Conservation (phyloP, 2,329 filamentous ascomycete species). For the Curvularia spicifera region DNA sequence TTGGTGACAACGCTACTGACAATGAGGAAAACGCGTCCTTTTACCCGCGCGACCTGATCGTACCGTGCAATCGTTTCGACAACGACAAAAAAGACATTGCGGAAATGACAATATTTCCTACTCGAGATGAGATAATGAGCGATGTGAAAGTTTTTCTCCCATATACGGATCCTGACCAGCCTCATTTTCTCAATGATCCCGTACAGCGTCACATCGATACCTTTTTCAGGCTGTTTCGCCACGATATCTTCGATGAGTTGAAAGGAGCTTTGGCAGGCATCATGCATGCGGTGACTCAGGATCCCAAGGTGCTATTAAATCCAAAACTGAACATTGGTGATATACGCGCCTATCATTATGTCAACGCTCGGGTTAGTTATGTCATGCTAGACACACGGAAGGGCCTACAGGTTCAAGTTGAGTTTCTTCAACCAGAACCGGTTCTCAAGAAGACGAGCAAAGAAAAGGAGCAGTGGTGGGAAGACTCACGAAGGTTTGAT, state of each 20-base stretch:
- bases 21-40: conserved; percentile 10
- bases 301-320: conserved; percentile 8
- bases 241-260: conserved; percentile 44
- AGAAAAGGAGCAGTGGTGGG: conserved; percentile 39
- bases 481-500: conserved; percentile 34
- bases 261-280: conserved; percentile 32
- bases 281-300: conserved; percentile 23
- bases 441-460: conserved; percentile 18
- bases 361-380: conserved; percentile 25
- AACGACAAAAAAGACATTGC: conserved; percentile 45
- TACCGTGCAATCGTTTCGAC: conserved; percentile 37
- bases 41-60: conserved; percentile 33
- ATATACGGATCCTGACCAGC: conserved; percentile 34
- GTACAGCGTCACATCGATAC: conserved; percentile 44
- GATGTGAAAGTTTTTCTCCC: conserved; percentile 49
- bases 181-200: conserved; percentile 33
- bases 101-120: conserved; percentile 43
- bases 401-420: conserved; percentile 30
- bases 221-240: conserved; percentile 41
- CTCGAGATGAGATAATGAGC: conserved; percentile 44
- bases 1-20: conserved; percentile 5
- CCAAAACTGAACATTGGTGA: conserved; percentile 26
- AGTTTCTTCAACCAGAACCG: conserved; percentile 28
- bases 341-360: conserved; percentile 30
- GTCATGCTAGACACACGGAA: conserved; percentile 23